Base-by-base conservation (phyloP, 148 eudicot genomes). In the Dianthus caryophyllus region DNA sequence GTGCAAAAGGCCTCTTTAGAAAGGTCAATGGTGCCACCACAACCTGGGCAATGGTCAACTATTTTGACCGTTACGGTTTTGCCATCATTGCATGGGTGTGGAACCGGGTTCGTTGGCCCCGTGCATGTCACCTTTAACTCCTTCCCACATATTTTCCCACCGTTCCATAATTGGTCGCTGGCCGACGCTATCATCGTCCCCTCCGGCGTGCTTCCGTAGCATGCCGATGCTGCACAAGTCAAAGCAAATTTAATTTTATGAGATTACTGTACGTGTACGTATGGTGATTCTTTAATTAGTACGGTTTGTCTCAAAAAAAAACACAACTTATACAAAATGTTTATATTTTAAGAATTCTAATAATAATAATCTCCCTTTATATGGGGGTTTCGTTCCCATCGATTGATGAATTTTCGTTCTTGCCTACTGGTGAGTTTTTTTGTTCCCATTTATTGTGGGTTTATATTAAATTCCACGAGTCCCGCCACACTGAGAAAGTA, bases 161-260 rank as follows among this genome's bases (percentile, higher is more conserved):
- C 70, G 22, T 66, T 43, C 82, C 80, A 84, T 44, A 84, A 47
- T 1, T 68, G 22, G 54, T 78, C 82, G 11, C 82, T 78, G 1
- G 82, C 90, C 0, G 83, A 83, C 0, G 85, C 87, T 13, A 85
- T 81, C 83, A 85, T 75, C 4, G 61, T 47, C 11, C 78, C 78
- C 39, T 75, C 52, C 13, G 41, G 61, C 10, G 50, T 64, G 24
- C 0, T 51, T 16, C 74, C 73, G 50, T 70, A 70, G 26, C 73
- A 70, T 12, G 73, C 38, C 0, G 73, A 70, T 61, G 73, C 51
- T 70, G 41, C 14, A 24, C 16, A 1, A 1, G n/a, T 8, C 6
- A 56, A 13, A 25, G 7, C 2, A 27, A 56, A 0, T 16, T 21
- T 8, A 33, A 33, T 41, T 41, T 9, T 41, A 9, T 41, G 44